Evolutionary conservation across 371 early-diverging fungal species (phyloP), one percentile per base, ranked within the genome.

Genomic region (Catenaria anguillulae): DNA sequence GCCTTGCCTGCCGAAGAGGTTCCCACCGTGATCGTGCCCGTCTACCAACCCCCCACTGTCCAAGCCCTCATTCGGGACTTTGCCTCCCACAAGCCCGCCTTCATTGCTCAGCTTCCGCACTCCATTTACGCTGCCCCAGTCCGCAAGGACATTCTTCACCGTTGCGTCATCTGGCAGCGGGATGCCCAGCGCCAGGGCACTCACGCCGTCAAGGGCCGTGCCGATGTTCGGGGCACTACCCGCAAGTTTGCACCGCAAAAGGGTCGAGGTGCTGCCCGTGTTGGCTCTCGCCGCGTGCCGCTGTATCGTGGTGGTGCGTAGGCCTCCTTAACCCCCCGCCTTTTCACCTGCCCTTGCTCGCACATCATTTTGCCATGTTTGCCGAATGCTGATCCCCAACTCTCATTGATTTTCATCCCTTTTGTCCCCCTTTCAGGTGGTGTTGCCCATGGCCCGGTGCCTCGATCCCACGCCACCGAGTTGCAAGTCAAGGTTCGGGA

Each of bases 251-350:
- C 83, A 37, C 87, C 87, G 33, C 96, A 96, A 73, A 96, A 96
- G 75, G 95, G 95, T 8, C 78, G 91, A 48, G 96, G 96, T 72
- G 80, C 76, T 66, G 93, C 96, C 21, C 81, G 96, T 67, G 84
- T 88, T 26, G 92, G 94, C 46, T 84, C 89, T 19, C 65, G 80
- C 40, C 78, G 92, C 36, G 90, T 92, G 31, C 90, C 93, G 43
- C 93, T 93, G 64, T 84, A 82, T 67, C 78, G 83, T 46, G 93
- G 94, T 72, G 97, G 97, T 75, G 40, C 40, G 40, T n/a, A n/a
- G n/a, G n/a, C n/a, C n/a, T n/a, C n/a, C n/a, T n/a, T n/a, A n/a
- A n/a, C n/a, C n/a, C n/a, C n/a, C n/a, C n/a, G n/a, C n/a, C n/a
- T n/a, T n/a, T n/a, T n/a, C n/a, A n/a, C n/a, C n/a, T n/a, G n/a